Evolutionary conservation across 2,329 filamentous ascomycete genomes (phyloP).

Genomic region (Rhinocladiella similis): DNA sequence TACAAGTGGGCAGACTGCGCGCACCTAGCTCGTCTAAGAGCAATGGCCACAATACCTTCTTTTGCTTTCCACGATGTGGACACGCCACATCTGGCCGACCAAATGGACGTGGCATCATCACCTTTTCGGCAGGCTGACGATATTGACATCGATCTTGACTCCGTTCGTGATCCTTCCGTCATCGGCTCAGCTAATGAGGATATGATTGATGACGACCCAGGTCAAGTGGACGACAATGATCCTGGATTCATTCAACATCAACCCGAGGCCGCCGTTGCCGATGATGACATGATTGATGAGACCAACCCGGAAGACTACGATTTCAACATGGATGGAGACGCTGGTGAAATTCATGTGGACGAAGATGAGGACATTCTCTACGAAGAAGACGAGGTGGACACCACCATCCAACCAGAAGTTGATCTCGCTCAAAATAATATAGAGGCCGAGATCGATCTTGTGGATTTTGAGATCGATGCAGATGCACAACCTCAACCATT

Average conservation of each 20-base stretch:
- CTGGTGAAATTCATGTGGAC: conserved; percentile 17
- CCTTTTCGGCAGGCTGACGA: conserved; percentile 28
- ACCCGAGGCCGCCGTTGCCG: conserved; percentile 39
- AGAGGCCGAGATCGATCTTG: conserved; percentile 13
- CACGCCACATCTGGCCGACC: conserved; percentile 24
- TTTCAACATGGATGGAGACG: conserved; percentile 21
- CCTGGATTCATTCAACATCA: conserved; percentile 30
- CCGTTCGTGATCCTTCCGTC: conserved; percentile 23
- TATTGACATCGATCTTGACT: conserved; percentile 30
- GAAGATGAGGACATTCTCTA: conserved; percentile 28
- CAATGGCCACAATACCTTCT: conserved; percentile 20
- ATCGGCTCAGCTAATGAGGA: conserved; percentile 25
- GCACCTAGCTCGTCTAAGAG: not conserved
- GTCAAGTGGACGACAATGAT: conserved; percentile 32
- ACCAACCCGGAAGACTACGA: conserved; percentile 25
- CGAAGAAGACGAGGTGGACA: conserved; percentile 23
- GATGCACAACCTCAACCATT: no score
- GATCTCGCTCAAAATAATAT: conserved; percentile 5
- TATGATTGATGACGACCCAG: conserved; percentile 29
- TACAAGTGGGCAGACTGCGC: not conserved
- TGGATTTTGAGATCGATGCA: conserved; percentile 3
- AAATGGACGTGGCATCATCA: conserved; percentile 29
- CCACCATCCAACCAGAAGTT: not conserved
- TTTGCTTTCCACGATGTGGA: conserved; percentile 22
- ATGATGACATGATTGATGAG: conserved; percentile 39